A percentile compares a stretch with the other conserved stretches of the same genome.
These are phyloP conservation scores for Zygotorulaspora chibaensis DNA, from an alignment of 805 yeast species.

Conservation along the genomic window DNA sequence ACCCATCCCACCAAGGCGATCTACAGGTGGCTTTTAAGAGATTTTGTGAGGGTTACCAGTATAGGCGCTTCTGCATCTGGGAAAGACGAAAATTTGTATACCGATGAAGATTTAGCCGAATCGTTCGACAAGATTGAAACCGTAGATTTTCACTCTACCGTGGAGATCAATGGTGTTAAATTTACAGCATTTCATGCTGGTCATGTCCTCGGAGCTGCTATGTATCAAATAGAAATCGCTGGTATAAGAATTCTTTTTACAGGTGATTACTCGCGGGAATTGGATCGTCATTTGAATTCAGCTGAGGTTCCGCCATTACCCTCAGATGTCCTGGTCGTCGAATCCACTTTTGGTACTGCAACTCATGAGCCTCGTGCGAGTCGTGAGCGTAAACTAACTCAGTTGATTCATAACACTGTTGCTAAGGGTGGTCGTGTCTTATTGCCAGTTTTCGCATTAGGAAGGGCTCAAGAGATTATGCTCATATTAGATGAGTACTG, in stretches of 20 bases:
- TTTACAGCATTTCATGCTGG: slow-evolving; percentile 99
- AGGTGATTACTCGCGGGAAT: slow-evolving; percentile 95
- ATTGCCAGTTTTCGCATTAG: slow-evolving; percentile 92
- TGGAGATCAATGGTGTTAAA: slow-evolving; percentile 88
- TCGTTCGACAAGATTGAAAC: slow-evolving; percentile 91
- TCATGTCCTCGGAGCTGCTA: slow-evolving; percentile 98
- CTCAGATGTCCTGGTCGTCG: slow-evolving; percentile 89
- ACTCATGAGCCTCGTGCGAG: slow-evolving; percentile 88
- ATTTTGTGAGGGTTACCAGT: slow-evolving; percentile 85
- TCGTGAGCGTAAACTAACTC: slow-evolving; percentile 77
- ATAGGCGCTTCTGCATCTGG: slow-evolving; percentile 43
- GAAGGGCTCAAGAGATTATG: slow-evolving; percentile 92
- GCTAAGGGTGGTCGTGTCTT: slow-evolving; percentile 86
- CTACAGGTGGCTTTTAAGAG: slow-evolving; percentile 90
- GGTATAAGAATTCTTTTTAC: slow-evolving; percentile 86
- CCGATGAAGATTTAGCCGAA: slow-evolving; percentile 83
- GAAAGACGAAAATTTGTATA: slow-evolving; percentile 54
- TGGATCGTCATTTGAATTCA: slow-evolving; percentile 87
- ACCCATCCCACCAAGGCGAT: slow-evolving; percentile 99
- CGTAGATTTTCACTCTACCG: slow-evolving; percentile 90
- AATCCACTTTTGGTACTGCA: slow-evolving; percentile 96
- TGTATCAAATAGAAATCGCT: slow-evolving; percentile 93
- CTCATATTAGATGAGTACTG: slow-evolving; percentile 93
- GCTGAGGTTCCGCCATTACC: slow-evolving; percentile 89
- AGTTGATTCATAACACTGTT: slow-evolving; percentile 76